Evolutionary conservation across 306 rosid species (phyloP).

Genomic region (Hippophae tibetana): DNA sequence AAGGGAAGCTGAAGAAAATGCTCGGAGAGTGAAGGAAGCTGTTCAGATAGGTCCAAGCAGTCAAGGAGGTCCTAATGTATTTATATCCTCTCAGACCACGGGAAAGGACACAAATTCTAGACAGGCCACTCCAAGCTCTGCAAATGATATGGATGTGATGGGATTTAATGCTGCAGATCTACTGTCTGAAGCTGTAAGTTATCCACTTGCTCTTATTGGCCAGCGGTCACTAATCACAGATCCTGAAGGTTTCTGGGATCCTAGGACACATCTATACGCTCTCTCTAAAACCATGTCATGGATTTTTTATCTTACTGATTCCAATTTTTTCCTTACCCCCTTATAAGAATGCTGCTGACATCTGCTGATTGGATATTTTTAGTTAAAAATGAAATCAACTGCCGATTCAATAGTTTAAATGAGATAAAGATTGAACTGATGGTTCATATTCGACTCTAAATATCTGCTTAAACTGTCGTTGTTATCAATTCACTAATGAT

Average conservation of each 20-base stretch:
- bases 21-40: constrained; percentile 48
- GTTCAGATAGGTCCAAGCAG: constrained; percentile 51
- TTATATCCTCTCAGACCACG: constrained; percentile 46
- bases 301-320: too few relatives aligned
- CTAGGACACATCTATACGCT: neutral
- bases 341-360: too few relatives aligned
- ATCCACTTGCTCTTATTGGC: constrained; percentile 3
- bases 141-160: constrained; percentile 40
- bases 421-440: too few relatives aligned
- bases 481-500: too few relatives aligned
- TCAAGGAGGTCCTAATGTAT: constrained; percentile 55
- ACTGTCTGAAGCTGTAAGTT: constrained; percentile 79
- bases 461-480: too few relatives aligned
- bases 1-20: constrained; percentile 60
- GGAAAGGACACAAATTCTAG: constrained; percentile 52
- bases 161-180: constrained; percentile 68
- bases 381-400: too few relatives aligned
- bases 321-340: too few relatives aligned
- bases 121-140: constrained; percentile 49
- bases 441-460: too few relatives aligned
- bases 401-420: too few relatives aligned
- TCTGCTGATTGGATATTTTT: too few relatives aligned
- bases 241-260: neutral
- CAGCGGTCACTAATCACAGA: neutral
- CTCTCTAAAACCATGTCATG: too few relatives aligned